Base-by-base conservation (phyloP, 306 rosid species). In the Gastrolobium bilobum region DNA sequence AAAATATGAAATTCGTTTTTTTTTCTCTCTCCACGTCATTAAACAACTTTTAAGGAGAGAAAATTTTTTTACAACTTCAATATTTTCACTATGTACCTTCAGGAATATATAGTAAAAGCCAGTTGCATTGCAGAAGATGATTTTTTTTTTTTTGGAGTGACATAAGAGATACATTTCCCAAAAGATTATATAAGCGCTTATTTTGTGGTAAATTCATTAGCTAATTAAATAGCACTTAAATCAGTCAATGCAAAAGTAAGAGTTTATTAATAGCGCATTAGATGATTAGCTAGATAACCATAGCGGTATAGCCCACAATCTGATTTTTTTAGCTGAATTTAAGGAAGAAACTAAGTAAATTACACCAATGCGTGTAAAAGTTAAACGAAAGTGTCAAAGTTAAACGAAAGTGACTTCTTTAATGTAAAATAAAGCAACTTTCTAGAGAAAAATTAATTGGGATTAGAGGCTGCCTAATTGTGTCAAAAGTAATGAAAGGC, bases 391-490 rank as follows among this genome's bases (percentile, higher is more conserved):
- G 77, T 15, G 43, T 57, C 71, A 75, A 68, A 68, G 48, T 34
- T 66, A 50, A 57, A 67, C 46, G 42, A 68, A 81, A 42, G 77
- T 15, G 72, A 40, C 58, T 75, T 59, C 66, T 67, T 75, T 58
- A 38, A 51, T 13, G 42, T n/a, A 58, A 63, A 31, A 42, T 8
- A 47, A 67, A 75, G 77, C 10, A 43, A 44, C 76, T 66, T 81
- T 71, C 73, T 43, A 33, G 4, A 15, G 35, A n/a, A 15, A 75
- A 52, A 20, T 0, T 13, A 56, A 66, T 26, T 15, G n/a, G 52
- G 66, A 76, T 76, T 35, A 60, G 44, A 76, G 75, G 71, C 71
- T 51, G 73, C 78, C 52, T 42, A 42, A 69, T 44, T 30, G 46
- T 50, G 52, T 72, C 51, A 42, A 80, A 80, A 80, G 79, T 7